Evolutionary conservation across 345 rosid genomes (phyloP), one percentile per base, ranked within the genome.

Genomic region (Angophora floribunda): DNA sequence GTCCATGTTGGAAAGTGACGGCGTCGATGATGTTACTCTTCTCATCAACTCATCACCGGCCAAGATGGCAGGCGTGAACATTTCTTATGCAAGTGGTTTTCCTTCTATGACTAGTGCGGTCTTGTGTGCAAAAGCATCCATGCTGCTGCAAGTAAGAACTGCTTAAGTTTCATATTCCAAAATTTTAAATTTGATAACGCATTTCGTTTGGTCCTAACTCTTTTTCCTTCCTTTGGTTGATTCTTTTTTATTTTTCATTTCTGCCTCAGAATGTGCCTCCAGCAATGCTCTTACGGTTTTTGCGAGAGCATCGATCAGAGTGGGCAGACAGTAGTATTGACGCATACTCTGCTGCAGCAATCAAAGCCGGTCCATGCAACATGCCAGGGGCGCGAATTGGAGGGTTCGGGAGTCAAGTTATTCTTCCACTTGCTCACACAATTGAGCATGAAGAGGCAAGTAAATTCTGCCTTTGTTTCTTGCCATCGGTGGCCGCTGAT

Each of bases 271-370:
- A 98, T 93, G 99, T 98, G 90, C 99, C 99, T 85, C 99, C 99
- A 9, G 96, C 98, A 47, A 94, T 96, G 85, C 98, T 98, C 53
- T 94, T 98, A 44, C 90, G 98, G 90, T 98, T 98, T 93, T 92
- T 98, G 92, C 93, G 99, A 49, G 99, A 98, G 90, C 99, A 98
- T 88, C 94, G 99, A 87, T 97, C 99, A 82, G 99, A 98, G 92
- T 98, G 99, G 99, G 99, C 99, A 28, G 99, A 97, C 80, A 96
- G 94, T 90, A 94, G 94, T 87, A 96, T 97, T 13, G 99, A 98
- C 90, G 97, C 98, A 24, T 98, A 98, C 91, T 94, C 99, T 28
- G 97, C 98, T 57, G 97, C 98, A 70, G 95, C 99, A n/a, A 94
- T 98, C 51, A 97, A 95, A 92, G 94, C 95, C 59, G 97, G 98